A percentile compares a stretch with the other conserved stretches of the same genome.
These are phyloP conservation scores for Juncus inflexus DNA, from an alignment of 176 grass and related monocot species.

Conservation along the genomic window DNA sequence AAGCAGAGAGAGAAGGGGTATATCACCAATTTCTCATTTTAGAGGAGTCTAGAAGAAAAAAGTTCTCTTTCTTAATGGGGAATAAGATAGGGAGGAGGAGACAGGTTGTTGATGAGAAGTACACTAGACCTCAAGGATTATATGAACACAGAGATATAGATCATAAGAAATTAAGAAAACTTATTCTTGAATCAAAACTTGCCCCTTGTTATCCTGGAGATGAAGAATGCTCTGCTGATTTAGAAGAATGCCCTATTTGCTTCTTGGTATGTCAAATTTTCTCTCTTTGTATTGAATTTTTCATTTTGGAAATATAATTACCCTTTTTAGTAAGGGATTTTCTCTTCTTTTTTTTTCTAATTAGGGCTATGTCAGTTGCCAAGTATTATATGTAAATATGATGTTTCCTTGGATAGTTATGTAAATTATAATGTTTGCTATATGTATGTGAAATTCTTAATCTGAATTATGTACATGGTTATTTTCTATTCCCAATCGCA, in stretches of 20 bases:
- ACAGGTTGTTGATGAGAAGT: slow-evolving; percentile 81
- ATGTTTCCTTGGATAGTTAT: too few species aligned
- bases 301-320: neutral
- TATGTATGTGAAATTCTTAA: too few species aligned
- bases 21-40: neutral
- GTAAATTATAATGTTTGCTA: too few species aligned
- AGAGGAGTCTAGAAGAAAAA: slow-evolving; percentile 15
- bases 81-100: slow-evolving; percentile 82
- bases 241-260: slow-evolving; percentile 98
- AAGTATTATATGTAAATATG: too few species aligned
- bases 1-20: slow-evolving; percentile 11
- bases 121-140: slow-evolving; percentile 83
- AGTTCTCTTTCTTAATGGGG: slow-evolving; percentile 56
- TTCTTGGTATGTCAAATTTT: slow-evolving; percentile 74
- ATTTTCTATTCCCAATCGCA: too few species aligned
- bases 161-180: slow-evolving; percentile 94
- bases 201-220: slow-evolving; percentile 83
- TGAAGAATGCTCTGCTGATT: slow-evolving; percentile 52
- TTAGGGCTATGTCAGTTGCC: neutral
- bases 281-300: neutral
- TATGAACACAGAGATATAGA: slow-evolving; percentile 91
- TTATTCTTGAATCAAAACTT: slow-evolving; percentile 95
- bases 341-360: slow-evolving; percentile 2
- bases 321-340: neutral
- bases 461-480: too few species aligned